Conservation (phyloP, 139 green algal species). For the Chlorella sp. region DNA sequence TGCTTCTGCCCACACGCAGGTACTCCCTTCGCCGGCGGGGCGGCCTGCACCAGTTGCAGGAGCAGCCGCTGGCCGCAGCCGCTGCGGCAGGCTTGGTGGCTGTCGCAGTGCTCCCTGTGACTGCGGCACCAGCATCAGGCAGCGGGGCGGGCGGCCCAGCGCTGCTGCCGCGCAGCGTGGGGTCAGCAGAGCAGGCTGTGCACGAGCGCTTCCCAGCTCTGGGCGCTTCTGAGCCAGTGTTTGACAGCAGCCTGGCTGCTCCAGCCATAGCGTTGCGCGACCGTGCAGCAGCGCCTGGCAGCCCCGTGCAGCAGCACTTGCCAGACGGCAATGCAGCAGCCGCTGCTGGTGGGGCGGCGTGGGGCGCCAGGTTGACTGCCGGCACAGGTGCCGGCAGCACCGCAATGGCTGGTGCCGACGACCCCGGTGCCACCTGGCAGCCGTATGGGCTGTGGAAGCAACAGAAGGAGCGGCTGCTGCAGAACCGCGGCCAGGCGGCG, state of each 20-base stretch:
- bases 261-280: too few species aligned
- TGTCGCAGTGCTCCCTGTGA: too few species aligned
- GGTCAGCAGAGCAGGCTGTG: too few species aligned
- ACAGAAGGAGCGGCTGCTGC: conserved; percentile 16
- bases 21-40: background rate
- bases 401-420: background rate
- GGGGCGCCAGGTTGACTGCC: too few species aligned
- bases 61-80: background rate
- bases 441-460: conserved; percentile 3
- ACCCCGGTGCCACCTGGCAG: background rate
- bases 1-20: background rate
- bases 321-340: background rate
- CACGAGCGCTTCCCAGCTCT: too few species aligned
- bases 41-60: background rate
- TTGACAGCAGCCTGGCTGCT: too few species aligned
- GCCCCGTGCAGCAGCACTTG: background rate
- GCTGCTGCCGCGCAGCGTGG: too few species aligned
- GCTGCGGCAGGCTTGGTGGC: background rate
- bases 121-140: background rate
- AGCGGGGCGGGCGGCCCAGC: too few species aligned
- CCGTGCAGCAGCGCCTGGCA: background rate
- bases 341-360: background rate
- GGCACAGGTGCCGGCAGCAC: too few species aligned
- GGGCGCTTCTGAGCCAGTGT: too few species aligned
- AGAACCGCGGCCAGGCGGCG: background rate